Evolutionary conservation across 2,329 filamentous ascomycete genomes (phyloP).

Genomic region (Exophiala spinifera): DNA sequence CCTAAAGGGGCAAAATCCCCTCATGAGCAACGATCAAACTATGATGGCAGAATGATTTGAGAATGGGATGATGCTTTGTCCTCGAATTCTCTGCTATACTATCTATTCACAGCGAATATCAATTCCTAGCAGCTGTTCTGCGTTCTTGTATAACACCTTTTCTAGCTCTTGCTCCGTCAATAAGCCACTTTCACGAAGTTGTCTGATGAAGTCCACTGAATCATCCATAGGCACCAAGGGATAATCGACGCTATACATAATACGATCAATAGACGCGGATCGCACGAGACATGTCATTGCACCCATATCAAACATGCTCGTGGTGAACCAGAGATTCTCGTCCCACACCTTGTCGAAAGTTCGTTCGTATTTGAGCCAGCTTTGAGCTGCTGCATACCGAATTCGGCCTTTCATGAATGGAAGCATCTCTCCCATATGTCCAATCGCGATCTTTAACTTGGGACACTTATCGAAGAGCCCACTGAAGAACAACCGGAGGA

Average conservation of each 20-base stretch:
- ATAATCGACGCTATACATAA: conserved; percentile 58
- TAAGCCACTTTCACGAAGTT: conserved; percentile 49
- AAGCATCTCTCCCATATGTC: conserved; percentile 53
- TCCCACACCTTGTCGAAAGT: conserved; percentile 21
- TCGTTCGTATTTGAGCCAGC: conserved; percentile 12
- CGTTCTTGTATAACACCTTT: conserved; percentile 50
- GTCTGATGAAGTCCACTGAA: conserved; percentile 47
- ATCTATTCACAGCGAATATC: no score
- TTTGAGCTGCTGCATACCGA: neutral
- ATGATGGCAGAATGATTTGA: no score
- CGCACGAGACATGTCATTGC: conserved; percentile 42
- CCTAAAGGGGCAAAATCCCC: neutral
- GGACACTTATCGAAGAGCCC: conserved; percentile 57
- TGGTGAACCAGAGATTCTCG: conserved; percentile 56
- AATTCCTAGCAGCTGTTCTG: conserved; percentile 47
- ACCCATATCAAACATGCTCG: conserved; percentile 50
- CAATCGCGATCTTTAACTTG: conserved; percentile 52
- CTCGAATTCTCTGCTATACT: no score
- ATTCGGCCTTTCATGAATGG: conserved; percentile 48
- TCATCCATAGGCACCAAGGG: conserved; percentile 52
- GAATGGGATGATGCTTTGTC: no score
- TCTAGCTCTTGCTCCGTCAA: conserved; percentile 49
- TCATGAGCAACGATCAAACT: no score
- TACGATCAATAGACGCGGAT: conserved; percentile 39
- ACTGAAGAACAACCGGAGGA: conserved; percentile 46